phyloP scores from a whole-genome alignment of 176 grass and related monocot species.

The Zoysia japonica region DNA sequence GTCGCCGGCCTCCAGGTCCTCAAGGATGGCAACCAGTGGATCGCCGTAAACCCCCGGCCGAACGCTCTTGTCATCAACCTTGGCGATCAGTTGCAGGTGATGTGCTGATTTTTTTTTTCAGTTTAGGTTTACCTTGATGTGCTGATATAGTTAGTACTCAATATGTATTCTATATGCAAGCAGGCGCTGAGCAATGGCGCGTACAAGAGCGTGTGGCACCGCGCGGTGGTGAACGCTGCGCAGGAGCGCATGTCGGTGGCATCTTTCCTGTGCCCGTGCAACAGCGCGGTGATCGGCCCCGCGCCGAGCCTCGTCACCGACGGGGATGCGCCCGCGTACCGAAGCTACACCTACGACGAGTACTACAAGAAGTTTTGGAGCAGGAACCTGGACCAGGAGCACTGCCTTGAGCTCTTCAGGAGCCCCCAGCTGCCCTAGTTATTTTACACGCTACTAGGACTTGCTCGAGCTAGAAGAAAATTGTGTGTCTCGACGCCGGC shows the following conservation, averaged over 20 bases:
- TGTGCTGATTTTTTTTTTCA: neutral
- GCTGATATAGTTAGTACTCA: neutral
- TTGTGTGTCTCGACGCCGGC: neutral
- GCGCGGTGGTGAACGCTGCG: slow-evolving; percentile 75
- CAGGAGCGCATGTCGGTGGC: slow-evolving; percentile 79
- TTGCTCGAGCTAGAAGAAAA: neutral
- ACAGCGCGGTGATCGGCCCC: slow-evolving; percentile 64
- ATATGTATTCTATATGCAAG: neutral
- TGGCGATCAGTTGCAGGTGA: slow-evolving; percentile 82
- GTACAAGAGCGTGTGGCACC: slow-evolving; percentile 94
- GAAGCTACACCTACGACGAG: slow-evolving; percentile 70
- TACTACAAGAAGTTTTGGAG: slow-evolving; percentile 87
- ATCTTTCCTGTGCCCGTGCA: slow-evolving; percentile 94
- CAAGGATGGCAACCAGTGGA: slow-evolving; percentile 59
- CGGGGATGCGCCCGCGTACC: slow-evolving; percentile 39
- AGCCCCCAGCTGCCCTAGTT: neutral
- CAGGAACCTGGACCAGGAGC: slow-evolving; percentile 79
- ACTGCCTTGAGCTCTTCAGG: slow-evolving; percentile 75
- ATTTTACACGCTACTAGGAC: neutral
- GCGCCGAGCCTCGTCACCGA: slow-evolving; percentile 41
- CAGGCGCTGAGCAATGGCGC: slow-evolving; percentile 74
- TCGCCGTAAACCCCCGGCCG: slow-evolving; percentile 53
- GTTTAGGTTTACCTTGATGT: neutral
- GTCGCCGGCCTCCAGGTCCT: slow-evolving; percentile 78
- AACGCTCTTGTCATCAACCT: slow-evolving; percentile 72